Base-by-base conservation (phyloP, 2,329 filamentous ascomycete genomes). In the Apiospora saccharicola region DNA sequence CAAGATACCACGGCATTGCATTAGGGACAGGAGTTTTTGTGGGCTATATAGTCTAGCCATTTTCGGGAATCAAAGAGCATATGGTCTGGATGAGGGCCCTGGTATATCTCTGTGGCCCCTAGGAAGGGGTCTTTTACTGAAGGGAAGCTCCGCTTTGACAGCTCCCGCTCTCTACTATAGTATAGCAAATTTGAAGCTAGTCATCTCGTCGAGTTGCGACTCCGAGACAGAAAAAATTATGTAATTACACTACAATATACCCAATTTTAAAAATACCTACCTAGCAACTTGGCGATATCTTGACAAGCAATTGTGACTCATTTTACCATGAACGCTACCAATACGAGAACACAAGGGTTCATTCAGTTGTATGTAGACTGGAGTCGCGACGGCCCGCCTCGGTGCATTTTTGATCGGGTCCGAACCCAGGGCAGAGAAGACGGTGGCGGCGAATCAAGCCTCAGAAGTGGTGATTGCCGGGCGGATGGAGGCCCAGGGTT, bases 1-100 rank as follows among this genome's bases (percentile, higher is more conserved):
- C 69, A 73, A 76, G 78, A 80, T 79, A 80, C 78, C 78, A 78
- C 77, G 74, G 77, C 79, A 80, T 80, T 64, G 76, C 74, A 78
- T 76, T 70, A 73, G 73, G 75, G 70, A 71, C 73, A 64, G 71
- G 72, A 75, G 77, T 75, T 74, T 70, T 73, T 49, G 70, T 72
- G 72, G 71, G 69, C 53, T 68, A 71, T 68, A 68, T 73, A 72
- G 70, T 30, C 69, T 37, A 71, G 70, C 72, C 68, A 71, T 57
- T 57, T 71, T 72, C 71, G 71, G 67, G 71, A 71, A 73, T 69
- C 72, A 74, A 73, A 73, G 73, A 74, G 26, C 71, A 72, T 71
- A 74, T 74, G 75, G 73, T 73, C 75, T 75, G 75, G 77, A 75
- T 75, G 67, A 75, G 34, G 57, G 34, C 57, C 57, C 57, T 64